A percentile compares a stretch with the other conserved stretches of the same genome.
Evolutionary conservation across 371 early-diverging fungal species (phyloP).

Genomic region (Mucor mucedo): DNA sequence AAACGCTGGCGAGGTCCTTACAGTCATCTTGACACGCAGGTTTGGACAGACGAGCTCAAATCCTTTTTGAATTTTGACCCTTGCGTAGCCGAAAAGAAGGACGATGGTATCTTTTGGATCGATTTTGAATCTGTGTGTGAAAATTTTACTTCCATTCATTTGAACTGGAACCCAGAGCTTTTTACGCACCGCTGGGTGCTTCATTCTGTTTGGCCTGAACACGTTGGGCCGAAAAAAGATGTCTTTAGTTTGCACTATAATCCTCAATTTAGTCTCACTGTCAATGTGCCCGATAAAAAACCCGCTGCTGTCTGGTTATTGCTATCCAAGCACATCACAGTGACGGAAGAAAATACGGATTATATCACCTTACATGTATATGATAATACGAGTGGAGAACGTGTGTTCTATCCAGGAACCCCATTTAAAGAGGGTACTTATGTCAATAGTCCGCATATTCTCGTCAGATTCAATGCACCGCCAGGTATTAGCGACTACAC

Average conservation of each 20-base stretch:
- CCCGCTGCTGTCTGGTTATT: constrained; percentile 77
- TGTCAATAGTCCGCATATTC: constrained; percentile 85
- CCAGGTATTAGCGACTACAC: constrained; percentile 69
- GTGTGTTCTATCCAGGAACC: constrained; percentile 79
- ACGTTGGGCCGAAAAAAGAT: constrained; percentile 68
- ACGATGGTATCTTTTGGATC: constrained; percentile 89
- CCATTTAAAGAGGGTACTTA: constrained; percentile 78
- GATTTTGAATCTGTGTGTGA: constrained; percentile 80
- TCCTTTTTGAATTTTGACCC: constrained; percentile 74
- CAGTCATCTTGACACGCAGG: constrained; percentile 70
- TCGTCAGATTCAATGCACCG: constrained; percentile 74
- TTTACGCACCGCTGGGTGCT: constrained; percentile 67
- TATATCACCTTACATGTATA: constrained; percentile 88
- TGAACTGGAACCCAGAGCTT: constrained; percentile 87
- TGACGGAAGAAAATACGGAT: constrained; percentile 82
- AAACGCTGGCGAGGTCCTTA: constrained; percentile 85
- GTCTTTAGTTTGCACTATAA: constrained; percentile 73
- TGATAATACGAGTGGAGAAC: constrained; percentile 67
- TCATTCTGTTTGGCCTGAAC: constrained; percentile 69
- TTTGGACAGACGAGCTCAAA: constrained; percentile 78
- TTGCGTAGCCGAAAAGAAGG: constrained; percentile 61
- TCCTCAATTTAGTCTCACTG: constrained; percentile 75
- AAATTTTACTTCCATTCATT: constrained; percentile 83
- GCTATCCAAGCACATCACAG: constrained; percentile 81
- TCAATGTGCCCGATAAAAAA: constrained; percentile 60